Evolutionary conservation across 2,329 filamentous ascomycete species (phyloP), one percentile per base, ranked within the genome.

Genomic region (Fusarium virguliforme): DNA sequence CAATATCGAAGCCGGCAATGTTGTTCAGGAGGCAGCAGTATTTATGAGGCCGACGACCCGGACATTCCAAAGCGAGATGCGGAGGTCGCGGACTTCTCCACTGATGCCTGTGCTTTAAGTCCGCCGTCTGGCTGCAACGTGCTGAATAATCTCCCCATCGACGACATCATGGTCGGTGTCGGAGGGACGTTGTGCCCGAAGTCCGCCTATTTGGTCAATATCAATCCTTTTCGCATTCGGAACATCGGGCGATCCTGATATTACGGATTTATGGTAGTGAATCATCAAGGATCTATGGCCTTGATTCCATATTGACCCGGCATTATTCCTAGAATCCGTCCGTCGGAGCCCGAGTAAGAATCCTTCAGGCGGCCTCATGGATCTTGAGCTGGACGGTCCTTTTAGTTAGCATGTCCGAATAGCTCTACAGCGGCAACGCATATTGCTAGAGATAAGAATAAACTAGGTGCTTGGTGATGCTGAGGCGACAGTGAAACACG

Each of bases 121-220:
- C 58, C 58, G 48, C 58, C 10, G 37, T 53, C n/a, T 40, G 57
- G 56, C 34, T 40, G 10, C 15, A 51, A 60, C 32, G 18, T 50
- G 69, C 69, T 72, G 65, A 72, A 72, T 72, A 72, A 72, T 72
- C 28, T 43, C 35, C n/a, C 10, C 46, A 41, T 35, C 22, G 48
- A 61, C 48, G 18, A 61, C 37, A 43, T 35, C 30, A 53, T 53
- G 18, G 28, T 34, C 58, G 34, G 58, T n/a, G 46, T 53, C 48
- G 58, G 48, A n/a, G 30, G 8, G 48, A 54, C 37, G 13, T 28
- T 18, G n/a, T 41, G 26, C 3, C 34, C 15, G 48, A 72, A 72
- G 58, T 72, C 69, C 69, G 69, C 54, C 15, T 60, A 13, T 9
- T 40, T 38, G 28, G 5, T 15, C 15, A 15, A 15, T 15, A 41